Conservation (phyloP, 495 filamentous ascomycete genomes). For the Podospora fimiseda region DNA sequence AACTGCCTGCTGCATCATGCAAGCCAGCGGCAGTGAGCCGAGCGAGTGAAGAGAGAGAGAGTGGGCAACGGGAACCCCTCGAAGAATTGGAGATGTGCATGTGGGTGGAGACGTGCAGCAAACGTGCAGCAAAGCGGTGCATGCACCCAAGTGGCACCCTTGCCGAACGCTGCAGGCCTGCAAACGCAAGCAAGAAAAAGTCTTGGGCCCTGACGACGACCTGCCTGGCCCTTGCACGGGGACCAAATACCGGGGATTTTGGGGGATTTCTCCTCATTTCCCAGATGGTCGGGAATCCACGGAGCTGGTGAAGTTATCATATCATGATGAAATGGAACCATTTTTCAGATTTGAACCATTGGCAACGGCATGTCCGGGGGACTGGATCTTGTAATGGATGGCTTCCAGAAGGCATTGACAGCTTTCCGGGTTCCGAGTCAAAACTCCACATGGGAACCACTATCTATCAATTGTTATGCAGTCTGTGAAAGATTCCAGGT, state of each 20-base stretch:
- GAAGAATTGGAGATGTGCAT: neutral
- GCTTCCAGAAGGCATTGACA: neutral
- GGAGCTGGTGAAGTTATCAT: no score
- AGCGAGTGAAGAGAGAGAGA: no score
- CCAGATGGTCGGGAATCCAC: neutral
- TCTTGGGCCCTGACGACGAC: neutral
- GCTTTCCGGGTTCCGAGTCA: neutral
- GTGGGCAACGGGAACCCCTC: no score
- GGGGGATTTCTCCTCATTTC: neutral
- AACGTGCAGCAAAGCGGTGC: no score
- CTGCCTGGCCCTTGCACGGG: neutral
- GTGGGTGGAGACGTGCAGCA: neutral
- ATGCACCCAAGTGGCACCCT: no score
- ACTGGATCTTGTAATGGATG: neutral
- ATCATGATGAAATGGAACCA: neutral
- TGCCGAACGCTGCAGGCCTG: neutral
- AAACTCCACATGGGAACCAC: neutral
- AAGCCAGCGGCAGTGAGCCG: neutral
- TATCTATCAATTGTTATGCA: neutral
- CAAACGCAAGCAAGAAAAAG: no score
- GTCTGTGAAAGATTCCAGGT: neutral
- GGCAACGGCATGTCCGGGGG: neutral
- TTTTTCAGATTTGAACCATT: neutral
- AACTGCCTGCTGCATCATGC: slow-evolving; percentile 2
- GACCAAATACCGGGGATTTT: neutral